Evolutionary conservation across 805 yeast genomes (phyloP), one percentile per base, ranked within the genome.

Genomic region (Candida boleticola): DNA sequence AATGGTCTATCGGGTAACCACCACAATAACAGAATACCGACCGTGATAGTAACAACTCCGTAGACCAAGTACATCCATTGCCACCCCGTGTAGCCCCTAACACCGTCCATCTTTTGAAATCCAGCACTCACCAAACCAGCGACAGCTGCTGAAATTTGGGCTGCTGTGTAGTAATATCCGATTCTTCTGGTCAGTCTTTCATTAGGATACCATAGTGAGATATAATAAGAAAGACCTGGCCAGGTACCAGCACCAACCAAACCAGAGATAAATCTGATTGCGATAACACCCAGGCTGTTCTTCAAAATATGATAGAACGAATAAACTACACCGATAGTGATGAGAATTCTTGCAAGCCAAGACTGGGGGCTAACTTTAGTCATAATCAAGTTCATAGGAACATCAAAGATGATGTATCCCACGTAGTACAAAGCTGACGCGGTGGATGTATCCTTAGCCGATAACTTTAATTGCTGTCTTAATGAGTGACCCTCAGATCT

Each of bases 141-240:
- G 6, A 80, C 92, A n/a, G 95, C 81, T 1, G 95, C 90, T 35
- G 90, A 81, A n/a, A 88, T 60, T 63, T 88, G 96, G 1, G 96
- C 95, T 17, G 96, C 96, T 1, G 96, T 88, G 62, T 83, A 88
- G 61, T 88, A 88, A 64, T 84, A 88, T 2, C 96, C 96, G 48
- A 88, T 84, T 57, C 96, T 71, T 48, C 78, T 75, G 2, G 95
- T 85, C 50, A 81, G 77, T 45, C 93, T 71, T 36, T 84, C 81
- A 40, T 82, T 77, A 2, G 96, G 96, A 55, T 88, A 88, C 92
- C 95, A 88, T 52, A 87, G 66, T 0, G 90, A 79, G 33, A 88
- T 72, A 55, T 88, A 88, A 63, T 87, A 88, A 18, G 89, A 79
- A 83, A 88, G 72, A 7, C 95, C 95, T 1, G 95, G 95, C 95